phyloP scores from a whole-genome alignment of 2,329 filamentous ascomycete genomes.

The Ophiostoma sp. region DNA sequence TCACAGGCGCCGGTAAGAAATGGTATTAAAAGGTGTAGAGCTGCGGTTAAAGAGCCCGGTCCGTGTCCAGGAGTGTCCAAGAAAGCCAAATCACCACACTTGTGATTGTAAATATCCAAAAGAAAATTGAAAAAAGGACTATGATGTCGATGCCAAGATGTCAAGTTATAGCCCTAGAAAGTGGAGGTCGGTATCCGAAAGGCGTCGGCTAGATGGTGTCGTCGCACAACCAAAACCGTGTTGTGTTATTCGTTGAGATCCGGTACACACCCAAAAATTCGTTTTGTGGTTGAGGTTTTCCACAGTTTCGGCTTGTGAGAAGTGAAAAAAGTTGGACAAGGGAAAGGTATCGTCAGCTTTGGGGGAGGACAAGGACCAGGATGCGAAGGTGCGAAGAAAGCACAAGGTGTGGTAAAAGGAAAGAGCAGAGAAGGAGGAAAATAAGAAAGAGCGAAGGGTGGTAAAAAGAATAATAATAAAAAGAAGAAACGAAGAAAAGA shows the following conservation, averaged over 20 bases:
- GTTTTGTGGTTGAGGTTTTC: background rate
- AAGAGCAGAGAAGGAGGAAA: background rate
- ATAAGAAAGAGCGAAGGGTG: background rate
- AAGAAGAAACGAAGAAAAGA: background rate
- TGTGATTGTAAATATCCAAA: background rate
- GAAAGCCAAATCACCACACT: background rate
- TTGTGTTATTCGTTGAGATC: conserved; percentile 5
- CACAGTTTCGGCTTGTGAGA: background rate
- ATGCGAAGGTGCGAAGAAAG: background rate
- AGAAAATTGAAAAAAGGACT: background rate
- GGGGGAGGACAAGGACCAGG: background rate
- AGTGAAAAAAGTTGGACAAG: conserved; percentile 6
- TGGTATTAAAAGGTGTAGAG: background rate
- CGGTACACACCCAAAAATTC: background rate
- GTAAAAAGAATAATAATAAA: background rate
- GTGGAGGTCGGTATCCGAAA: background rate
- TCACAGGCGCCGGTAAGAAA: background rate
- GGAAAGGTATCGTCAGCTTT: background rate
- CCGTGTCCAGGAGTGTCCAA: background rate
- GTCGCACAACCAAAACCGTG: background rate
- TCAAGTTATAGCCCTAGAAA: background rate
- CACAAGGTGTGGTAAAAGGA: background rate
- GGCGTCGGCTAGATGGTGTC: background rate
- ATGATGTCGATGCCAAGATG: background rate
- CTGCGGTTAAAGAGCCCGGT: background rate